A percentile compares a stretch with the other conserved stretches of the same genome.
These are phyloP conservation scores for Boechera stricta DNA, from an alignment of 345 rosid species.

Conservation along the genomic window DNA sequence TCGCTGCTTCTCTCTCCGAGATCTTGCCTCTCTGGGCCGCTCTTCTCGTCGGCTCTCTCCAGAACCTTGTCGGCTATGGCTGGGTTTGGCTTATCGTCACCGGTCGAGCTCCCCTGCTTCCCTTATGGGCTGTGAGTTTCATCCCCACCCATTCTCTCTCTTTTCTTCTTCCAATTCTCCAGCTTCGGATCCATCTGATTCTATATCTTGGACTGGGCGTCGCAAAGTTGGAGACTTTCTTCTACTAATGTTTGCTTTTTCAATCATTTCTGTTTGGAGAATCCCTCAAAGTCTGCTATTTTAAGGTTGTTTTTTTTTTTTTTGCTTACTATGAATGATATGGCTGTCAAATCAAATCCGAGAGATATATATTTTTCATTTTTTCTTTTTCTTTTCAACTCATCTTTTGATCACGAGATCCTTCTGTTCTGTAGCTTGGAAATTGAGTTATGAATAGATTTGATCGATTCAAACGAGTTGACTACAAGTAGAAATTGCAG, in stretches of 20 bases:
- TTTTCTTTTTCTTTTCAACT: too few relatives aligned
- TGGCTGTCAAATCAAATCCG: constrained; percentile 20
- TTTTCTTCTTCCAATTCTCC: not conserved
- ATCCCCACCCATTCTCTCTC: not conserved
- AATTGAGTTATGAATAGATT: not conserved
- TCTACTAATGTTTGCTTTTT: constrained; percentile 8
- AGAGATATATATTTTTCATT: too few relatives aligned
- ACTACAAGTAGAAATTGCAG: not conserved
- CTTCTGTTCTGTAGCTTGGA: not conserved
- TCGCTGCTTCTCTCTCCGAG: constrained; percentile 79
- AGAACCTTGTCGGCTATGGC: constrained; percentile 84
- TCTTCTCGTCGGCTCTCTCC: constrained; percentile 77
- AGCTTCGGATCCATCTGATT: not conserved
- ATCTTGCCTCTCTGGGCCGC: constrained; percentile 88
- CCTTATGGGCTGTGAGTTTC: constrained; percentile 87
- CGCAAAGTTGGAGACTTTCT: not conserved
- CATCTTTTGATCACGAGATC: too few relatives aligned
- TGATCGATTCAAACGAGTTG: not conserved
- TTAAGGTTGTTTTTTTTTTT: not conserved
- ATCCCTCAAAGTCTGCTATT: not conserved
- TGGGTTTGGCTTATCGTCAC: constrained; percentile 91
- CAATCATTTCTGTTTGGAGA: not conserved
- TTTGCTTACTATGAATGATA: not conserved
- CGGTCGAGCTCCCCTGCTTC: constrained; percentile 68
- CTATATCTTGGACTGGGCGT: not conserved